phyloP scores from a whole-genome alignment of 257 asterid species.

The Solanum tarijense region DNA sequence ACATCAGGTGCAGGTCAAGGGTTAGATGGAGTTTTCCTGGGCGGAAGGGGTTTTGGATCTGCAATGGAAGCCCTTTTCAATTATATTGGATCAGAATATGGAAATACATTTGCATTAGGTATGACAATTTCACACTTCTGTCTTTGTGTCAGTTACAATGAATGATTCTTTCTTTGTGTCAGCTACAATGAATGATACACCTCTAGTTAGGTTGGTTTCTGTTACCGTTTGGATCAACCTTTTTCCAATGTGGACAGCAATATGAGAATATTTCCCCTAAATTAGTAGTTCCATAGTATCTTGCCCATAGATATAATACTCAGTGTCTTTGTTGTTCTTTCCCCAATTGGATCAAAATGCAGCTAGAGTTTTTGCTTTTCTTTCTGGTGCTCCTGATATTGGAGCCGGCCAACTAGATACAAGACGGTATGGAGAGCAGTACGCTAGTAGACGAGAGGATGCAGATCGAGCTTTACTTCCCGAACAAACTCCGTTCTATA shows the following conservation, averaged over 20 bases:
- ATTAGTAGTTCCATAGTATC: conserved; percentile 8
- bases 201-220: neutral
- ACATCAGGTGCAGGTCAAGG: conserved; percentile 86
- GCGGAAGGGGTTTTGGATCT: conserved; percentile 94
- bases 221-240: neutral
- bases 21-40: conserved; percentile 79
- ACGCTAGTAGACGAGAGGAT: conserved; percentile 99
- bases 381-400: conserved; percentile 96
- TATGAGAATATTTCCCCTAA: neutral
- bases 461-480: conserved; percentile 98
- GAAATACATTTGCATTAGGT: conserved; percentile 93
- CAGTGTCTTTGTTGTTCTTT: neutral
- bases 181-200: neutral
- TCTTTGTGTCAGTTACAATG: neutral
- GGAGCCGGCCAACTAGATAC: conserved; percentile 99
- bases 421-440: conserved; percentile 92
- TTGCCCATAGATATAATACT: neutral
- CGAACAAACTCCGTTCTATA: conserved; percentile 92
- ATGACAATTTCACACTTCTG: conserved; percentile 7
- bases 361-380: conserved; percentile 92
- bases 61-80: conserved; percentile 92
- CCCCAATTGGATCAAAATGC: conserved; percentile 25
- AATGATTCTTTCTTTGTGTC: neutral
- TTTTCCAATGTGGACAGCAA: neutral
- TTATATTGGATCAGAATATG: conserved; percentile 94